phyloP scores from a whole-genome alignment of 805 yeast genomes.

The Pichia rugopelliculosa region DNA sequence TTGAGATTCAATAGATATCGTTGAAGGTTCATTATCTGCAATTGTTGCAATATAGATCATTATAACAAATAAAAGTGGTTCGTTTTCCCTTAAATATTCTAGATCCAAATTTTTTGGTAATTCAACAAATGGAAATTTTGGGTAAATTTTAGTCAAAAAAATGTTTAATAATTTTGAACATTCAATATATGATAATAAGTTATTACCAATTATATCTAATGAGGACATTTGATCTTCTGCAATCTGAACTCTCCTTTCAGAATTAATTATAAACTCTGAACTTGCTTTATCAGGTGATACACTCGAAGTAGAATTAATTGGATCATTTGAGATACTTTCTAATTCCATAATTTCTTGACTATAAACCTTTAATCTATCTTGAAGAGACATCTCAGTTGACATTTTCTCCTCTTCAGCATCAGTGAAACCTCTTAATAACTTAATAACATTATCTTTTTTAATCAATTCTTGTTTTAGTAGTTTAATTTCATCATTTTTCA shows the following conservation, averaged over 20 bases:
- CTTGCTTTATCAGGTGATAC: slow-evolving; percentile 30
- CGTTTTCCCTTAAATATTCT: slow-evolving; percentile 39
- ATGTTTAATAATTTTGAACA: slow-evolving; percentile 46
- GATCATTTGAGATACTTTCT: slow-evolving; percentile 27
- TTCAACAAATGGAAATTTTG: slow-evolving; percentile 50
- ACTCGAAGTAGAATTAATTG: slow-evolving; percentile 14
- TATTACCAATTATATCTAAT: slow-evolving; percentile 48
- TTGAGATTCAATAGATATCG: slow-evolving; percentile 33
- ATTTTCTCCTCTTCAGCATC: slow-evolving; percentile 20
- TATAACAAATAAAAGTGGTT: slow-evolving; percentile 58
- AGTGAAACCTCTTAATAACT: slow-evolving; percentile 7
- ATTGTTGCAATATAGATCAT: slow-evolving; percentile 56
- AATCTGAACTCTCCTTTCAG: slow-evolving; percentile 34
- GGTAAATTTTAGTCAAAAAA: slow-evolving; percentile 42
- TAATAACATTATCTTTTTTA: slow-evolving; percentile 9
- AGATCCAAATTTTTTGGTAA: slow-evolving; percentile 39
- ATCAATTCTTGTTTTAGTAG: slow-evolving; percentile 13
- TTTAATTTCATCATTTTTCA: slow-evolving; percentile 23
- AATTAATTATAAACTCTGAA: slow-evolving; percentile 36
- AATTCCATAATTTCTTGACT: slow-evolving; percentile 35
- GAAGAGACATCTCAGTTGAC: slow-evolving; percentile 17
- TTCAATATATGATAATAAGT: slow-evolving; percentile 51
- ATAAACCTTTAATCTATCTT: slow-evolving; percentile 24
- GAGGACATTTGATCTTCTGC: slow-evolving; percentile 20
- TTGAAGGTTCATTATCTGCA: slow-evolving; percentile 24